Evolutionary conservation across 306 rosid species (phyloP).

Genomic region (Cucumis cinereus): DNA sequence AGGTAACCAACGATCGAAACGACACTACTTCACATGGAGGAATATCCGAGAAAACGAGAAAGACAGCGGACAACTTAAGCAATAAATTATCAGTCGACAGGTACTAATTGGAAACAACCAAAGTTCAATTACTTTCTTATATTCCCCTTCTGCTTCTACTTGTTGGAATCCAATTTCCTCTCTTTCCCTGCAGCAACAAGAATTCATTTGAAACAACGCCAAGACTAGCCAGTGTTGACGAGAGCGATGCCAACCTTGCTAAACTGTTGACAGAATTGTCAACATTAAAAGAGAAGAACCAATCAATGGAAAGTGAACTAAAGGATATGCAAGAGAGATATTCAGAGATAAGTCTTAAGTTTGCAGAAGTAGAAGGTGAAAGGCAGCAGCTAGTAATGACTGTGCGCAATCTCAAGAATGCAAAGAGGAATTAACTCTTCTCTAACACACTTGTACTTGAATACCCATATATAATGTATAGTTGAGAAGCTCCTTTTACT

Average conservation of each 20-base stretch:
- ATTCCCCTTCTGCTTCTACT: not conserved
- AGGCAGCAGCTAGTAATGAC: constrained; percentile 92
- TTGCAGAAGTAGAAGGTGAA: constrained; percentile 98
- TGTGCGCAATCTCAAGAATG: constrained; percentile 54
- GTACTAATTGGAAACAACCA: constrained; percentile 14
- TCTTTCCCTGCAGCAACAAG: constrained; percentile 20
- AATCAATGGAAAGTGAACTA: constrained; percentile 65
- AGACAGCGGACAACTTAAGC: not conserved
- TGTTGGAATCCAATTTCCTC: not conserved
- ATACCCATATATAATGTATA: constrained; percentile 1
- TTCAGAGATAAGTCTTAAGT: constrained; percentile 88
- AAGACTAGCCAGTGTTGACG: constrained; percentile 1
- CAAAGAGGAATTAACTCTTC: constrained; percentile 22
- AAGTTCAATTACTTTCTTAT: not conserved
- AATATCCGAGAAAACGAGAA: not conserved
- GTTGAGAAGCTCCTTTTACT: not conserved
- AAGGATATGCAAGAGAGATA: constrained; percentile 98
- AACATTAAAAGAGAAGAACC: constrained; percentile 51
- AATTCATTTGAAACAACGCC: constrained; percentile 18
- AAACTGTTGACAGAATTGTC: constrained; percentile 32
- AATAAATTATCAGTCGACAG: constrained; percentile 17
- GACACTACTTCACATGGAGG: constrained; percentile 9
- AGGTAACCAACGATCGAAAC: constrained; percentile 29
- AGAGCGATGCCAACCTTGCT: constrained; percentile 11
- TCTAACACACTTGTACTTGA: not conserved